A percentile compares a stretch with the other conserved stretches of the same genome.
Conservation (phyloP, 2,329 filamentous ascomycete genomes). For the Metarhizium sp. region DNA sequence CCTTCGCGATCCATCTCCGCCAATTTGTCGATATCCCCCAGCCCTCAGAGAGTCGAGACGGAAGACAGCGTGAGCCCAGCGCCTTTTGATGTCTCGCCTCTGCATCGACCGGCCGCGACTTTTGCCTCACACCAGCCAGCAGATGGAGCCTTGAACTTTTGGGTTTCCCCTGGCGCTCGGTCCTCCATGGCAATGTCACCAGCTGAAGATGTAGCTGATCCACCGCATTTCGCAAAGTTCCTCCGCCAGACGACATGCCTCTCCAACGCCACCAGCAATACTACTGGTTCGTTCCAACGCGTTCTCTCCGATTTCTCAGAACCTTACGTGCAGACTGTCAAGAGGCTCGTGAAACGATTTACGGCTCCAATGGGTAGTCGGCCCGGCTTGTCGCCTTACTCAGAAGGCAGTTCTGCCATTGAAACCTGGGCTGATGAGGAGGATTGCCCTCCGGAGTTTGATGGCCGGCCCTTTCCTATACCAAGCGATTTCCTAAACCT, state of each 20-base stretch:
- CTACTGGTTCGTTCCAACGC: conserved; percentile 24
- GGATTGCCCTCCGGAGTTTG: conserved; percentile 13
- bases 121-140: neutral
- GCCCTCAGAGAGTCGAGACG: neutral
- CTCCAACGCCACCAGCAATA: conserved; percentile 29
- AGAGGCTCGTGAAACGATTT: conserved; percentile 28
- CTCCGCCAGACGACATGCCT: conserved; percentile 25
- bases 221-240: conserved; percentile 14
- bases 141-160: neutral
- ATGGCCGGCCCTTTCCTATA: conserved; percentile 22
- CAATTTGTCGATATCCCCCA: conserved; percentile 4
- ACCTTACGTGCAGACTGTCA: conserved; percentile 26
- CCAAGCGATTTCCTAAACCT: conserved; percentile 42
- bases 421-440: conserved; percentile 19
- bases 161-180: neutral
- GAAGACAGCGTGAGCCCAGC: conserved; percentile 5
- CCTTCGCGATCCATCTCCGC: neutral
- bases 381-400: conserved; percentile 15
- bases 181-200: neutral
- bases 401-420: neutral
- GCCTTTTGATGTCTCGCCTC: neutral
- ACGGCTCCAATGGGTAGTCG: conserved; percentile 20
- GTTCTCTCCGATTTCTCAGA: conserved; percentile 22
- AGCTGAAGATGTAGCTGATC: neutral
- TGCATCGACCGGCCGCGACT: neutral